These are phyloP conservation scores for Saccharomycopsis olivae DNA, from an alignment of 805 yeast genomes.

Conservation along the genomic window DNA sequence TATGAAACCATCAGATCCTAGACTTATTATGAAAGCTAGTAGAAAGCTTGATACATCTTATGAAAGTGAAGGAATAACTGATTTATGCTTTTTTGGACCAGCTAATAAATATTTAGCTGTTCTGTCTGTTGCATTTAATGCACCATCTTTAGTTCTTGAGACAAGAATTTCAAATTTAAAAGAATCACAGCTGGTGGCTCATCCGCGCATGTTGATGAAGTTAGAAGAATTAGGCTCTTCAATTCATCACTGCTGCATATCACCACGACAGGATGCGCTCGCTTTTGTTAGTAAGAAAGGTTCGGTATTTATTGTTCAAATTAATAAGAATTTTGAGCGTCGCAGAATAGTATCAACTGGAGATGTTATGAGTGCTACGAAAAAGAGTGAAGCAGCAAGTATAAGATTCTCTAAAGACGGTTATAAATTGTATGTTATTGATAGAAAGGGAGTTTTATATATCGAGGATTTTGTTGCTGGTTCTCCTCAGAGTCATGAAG, in stretches of 20 bases:
- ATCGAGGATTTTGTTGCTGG: slow-evolving; percentile 87
- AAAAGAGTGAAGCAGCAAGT: slow-evolving; percentile 70
- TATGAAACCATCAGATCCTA: slow-evolving; percentile 50
- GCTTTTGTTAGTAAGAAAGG: slow-evolving; percentile 79
- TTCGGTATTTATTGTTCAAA: slow-evolving; percentile 47
- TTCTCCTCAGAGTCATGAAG: slow-evolving; percentile 56
- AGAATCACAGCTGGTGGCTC: slow-evolving; percentile 31
- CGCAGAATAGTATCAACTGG: slow-evolving; percentile 56
- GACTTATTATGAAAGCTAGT: slow-evolving; percentile 57
- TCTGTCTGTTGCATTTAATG: slow-evolving; percentile 50
- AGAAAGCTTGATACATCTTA: slow-evolving; percentile 52
- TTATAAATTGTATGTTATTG: slow-evolving; percentile 63
- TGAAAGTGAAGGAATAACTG: slow-evolving; percentile 87
- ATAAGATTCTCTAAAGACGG: slow-evolving; percentile 72
- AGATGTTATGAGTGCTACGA: slow-evolving; percentile 66
- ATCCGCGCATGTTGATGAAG: slow-evolving; percentile 49
- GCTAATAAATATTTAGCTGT: slow-evolving; percentile 43
- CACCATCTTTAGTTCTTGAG: slow-evolving; percentile 60
- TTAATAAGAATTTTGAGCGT: slow-evolving; percentile 36
- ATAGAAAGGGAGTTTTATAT: slow-evolving; percentile 69
- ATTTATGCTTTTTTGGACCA: slow-evolving; percentile 60
- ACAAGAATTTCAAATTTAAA: slow-evolving; percentile 41
- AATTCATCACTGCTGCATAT: slow-evolving; percentile 62
- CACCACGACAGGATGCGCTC: slow-evolving; percentile 80
- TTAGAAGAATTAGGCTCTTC: slow-evolving; percentile 74